These are phyloP conservation scores for Omphalotus olearius DNA, from an alignment of 1,284 basidiomycete species.

Conservation along the genomic window DNA sequence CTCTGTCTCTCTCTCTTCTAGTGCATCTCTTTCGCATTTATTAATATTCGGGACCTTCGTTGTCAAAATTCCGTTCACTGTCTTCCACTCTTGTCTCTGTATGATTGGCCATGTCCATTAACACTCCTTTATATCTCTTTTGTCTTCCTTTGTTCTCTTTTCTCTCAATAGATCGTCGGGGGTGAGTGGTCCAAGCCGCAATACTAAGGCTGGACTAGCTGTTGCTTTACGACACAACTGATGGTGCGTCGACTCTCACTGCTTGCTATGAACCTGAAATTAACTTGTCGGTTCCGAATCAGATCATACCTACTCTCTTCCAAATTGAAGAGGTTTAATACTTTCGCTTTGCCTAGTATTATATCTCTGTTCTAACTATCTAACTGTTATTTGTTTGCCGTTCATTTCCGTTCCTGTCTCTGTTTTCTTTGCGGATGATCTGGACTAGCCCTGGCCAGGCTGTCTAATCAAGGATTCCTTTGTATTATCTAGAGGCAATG, in stretches of 20 bases:
- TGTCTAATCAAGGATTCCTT: slow-evolving; percentile 8
- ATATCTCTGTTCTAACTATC: slow-evolving; percentile 25
- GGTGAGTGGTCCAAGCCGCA: no score
- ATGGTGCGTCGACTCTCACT: neutral
- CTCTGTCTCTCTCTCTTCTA: slow-evolving; percentile 4
- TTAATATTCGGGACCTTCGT: slow-evolving; percentile 11
- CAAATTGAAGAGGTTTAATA: slow-evolving; percentile 12
- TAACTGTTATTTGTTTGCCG: slow-evolving; percentile 31
- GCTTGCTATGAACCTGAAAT: neutral
- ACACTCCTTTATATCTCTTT: slow-evolving; percentile 6
- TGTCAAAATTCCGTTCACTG: slow-evolving; percentile 7
- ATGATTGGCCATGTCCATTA: slow-evolving; percentile 7
- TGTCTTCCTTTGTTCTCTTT: slow-evolving; percentile 3
- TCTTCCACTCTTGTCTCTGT: slow-evolving; percentile 12
- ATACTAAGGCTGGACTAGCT: no score
- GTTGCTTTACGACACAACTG: neutral
- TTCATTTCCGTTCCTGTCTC: slow-evolving; percentile 4
- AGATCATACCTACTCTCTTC: slow-evolving; percentile 2
- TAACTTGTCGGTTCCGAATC: no score
- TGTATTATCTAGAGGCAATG: slow-evolving; percentile 15
- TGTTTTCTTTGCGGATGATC: slow-evolving; percentile 28
- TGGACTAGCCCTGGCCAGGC: slow-evolving; percentile 17
- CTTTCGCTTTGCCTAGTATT: slow-evolving; percentile 20
- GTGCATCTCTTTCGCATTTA: slow-evolving; percentile 7
- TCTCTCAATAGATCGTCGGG: neutral